These are phyloP conservation scores for Magnolia officinalis DNA, from an alignment of 164 flowering plant species.

Conservation along the genomic window DNA sequence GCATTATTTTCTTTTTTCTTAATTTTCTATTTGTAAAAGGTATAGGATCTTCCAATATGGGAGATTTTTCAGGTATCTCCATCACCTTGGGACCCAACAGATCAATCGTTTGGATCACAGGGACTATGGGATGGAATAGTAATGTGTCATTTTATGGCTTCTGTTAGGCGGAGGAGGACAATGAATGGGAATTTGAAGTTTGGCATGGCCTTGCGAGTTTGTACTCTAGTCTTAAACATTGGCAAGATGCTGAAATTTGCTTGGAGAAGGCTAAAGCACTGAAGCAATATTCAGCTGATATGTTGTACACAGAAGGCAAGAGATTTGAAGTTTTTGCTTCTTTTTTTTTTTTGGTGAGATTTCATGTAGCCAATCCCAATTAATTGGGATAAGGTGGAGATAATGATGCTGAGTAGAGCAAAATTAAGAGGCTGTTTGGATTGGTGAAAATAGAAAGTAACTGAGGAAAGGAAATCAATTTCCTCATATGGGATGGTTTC, in stretches of 20 bases:
- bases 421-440: too few relatives aligned
- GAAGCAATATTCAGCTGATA: constrained; percentile 53
- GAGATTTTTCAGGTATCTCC: background rate
- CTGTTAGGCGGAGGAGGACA: constrained; percentile 41
- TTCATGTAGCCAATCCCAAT: too few relatives aligned
- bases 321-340: background rate
- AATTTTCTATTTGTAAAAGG: background rate
- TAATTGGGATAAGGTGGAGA: too few relatives aligned
- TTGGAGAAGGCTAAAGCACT: constrained; percentile 74
- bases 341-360: too few relatives aligned
- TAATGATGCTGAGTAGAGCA: too few relatives aligned
- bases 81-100: background rate
- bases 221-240: constrained; percentile 79
- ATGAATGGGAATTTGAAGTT: constrained; percentile 71
- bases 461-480: too few relatives aligned
- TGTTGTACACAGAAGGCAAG: constrained; percentile 78
- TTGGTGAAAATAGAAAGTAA: too few relatives aligned
- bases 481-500: too few relatives aligned
- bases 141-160: background rate
- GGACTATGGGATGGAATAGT: background rate
- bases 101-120: background rate
- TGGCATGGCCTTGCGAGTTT: constrained; percentile 89
- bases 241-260: constrained; percentile 91
- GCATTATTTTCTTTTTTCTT: background rate
- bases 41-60: too few relatives aligned